A percentile compares a stretch with the other conserved stretches of the same genome.
phyloP scores from a whole-genome alignment of 2,329 filamentous ascomycete species.

The Pseudopyricularia cyperi region DNA sequence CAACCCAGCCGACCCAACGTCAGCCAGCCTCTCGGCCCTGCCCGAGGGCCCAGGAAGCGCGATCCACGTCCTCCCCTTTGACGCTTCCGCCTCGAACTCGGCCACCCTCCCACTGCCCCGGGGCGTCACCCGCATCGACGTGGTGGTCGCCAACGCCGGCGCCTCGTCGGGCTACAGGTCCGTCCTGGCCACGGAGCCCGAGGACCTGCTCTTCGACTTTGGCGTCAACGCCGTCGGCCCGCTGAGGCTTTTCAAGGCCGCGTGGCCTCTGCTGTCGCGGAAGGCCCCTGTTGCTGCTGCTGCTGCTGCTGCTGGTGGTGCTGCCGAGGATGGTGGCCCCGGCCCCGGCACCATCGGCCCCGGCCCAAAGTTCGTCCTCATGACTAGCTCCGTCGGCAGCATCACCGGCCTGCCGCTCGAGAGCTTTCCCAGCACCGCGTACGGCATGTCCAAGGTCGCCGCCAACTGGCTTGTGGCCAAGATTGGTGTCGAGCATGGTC shows the following conservation, averaged over 20 bases:
- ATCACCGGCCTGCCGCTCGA: constrained; percentile 9
- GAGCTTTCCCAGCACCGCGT: constrained; percentile 10
- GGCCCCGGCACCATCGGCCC: too few species aligned
- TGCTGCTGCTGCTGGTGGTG: neutral
- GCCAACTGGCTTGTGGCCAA: constrained; percentile 14
- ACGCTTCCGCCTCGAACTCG: constrained; percentile 6
- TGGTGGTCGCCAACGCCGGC: constrained; percentile 16
- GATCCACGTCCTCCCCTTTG: constrained; percentile 10
- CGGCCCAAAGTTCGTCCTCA: constrained; percentile 11
- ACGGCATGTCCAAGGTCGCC: constrained; percentile 17
- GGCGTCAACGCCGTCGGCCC: constrained; percentile 11
- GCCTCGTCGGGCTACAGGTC: constrained; percentile 7
- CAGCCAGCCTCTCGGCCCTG: constrained; percentile 64
- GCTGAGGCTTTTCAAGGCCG: constrained; percentile 11
- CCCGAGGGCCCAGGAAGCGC: constrained; percentile 28
- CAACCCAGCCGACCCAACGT: constrained; percentile 6
- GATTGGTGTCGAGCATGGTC: constrained; percentile 9
- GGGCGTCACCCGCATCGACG: constrained; percentile 10
- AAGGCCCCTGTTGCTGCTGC: too few species aligned
- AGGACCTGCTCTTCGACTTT: constrained; percentile 10
- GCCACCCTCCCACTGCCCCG: neutral
- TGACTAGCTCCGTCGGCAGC: constrained; percentile 13
- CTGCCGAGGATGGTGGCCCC: neutral
- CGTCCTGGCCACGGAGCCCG: constrained; percentile 8
- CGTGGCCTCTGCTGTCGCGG: constrained; percentile 10